phyloP scores from a whole-genome alignment of 163 green algal genomes.

The Volvox carteri region DNA sequence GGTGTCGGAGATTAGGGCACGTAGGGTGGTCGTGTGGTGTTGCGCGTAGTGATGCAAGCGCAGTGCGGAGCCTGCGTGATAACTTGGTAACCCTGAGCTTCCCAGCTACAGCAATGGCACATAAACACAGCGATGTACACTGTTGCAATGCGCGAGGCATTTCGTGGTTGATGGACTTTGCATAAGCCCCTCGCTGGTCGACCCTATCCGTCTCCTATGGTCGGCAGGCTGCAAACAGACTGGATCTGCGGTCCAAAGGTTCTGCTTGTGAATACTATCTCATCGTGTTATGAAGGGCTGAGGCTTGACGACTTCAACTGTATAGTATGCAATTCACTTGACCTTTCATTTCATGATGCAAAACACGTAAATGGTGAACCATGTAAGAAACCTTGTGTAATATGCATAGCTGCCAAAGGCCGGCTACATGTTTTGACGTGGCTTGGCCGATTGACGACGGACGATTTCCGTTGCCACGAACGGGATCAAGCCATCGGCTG shows the following conservation, averaged over 20 bases:
- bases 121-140: too few relatives aligned
- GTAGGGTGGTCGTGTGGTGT: slow-evolving; percentile 42
- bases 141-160: too few relatives aligned
- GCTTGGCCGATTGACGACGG: slow-evolving; percentile 7
- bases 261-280: too few relatives aligned
- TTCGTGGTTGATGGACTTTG: not conserved
- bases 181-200: not conserved
- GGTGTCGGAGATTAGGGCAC: too few relatives aligned
- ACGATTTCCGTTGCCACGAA: not conserved
- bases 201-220: not conserved
- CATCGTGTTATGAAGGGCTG: too few relatives aligned
- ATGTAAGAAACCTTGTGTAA: not conserved
- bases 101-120: too few relatives aligned
- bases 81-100: not conserved
- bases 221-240: not conserved
- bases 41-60: slow-evolving; percentile 23
- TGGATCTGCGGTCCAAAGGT: too few relatives aligned
- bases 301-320: too few relatives aligned
- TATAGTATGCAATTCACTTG: too few relatives aligned
- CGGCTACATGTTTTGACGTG: not conserved
- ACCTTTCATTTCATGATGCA: too few relatives aligned
- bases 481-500: not conserved
- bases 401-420: slow-evolving; percentile 10
- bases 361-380: not conserved
- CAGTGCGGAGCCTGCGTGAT: not conserved